phyloP scores from a whole-genome alignment of 345 rosid genomes.

The Acer campestre region DNA sequence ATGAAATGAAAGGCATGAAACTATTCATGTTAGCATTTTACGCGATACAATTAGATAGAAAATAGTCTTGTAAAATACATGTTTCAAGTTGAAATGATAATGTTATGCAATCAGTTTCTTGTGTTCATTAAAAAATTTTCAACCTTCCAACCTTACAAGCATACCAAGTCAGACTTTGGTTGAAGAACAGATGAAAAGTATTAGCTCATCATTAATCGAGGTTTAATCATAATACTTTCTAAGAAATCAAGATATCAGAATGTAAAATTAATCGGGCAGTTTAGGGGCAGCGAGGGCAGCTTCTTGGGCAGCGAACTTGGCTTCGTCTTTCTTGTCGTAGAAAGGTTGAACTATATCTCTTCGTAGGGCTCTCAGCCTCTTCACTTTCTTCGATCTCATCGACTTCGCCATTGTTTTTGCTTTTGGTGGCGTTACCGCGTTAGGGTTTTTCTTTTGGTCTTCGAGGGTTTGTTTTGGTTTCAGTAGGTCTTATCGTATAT shows the following conservation, averaged over 20 bases:
- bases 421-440: not conserved
- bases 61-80: not conserved
- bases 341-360: constrained; percentile 75
- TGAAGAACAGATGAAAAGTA: not conserved
- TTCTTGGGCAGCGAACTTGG: constrained; percentile 75
- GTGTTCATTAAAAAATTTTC: not conserved
- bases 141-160: not conserved
- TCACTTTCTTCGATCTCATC: constrained; percentile 86
- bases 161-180: not conserved
- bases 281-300: constrained; percentile 94
- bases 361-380: constrained; percentile 90
- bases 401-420: constrained; percentile 73
- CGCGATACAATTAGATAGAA: not conserved
- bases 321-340: constrained; percentile 72
- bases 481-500: not conserved
- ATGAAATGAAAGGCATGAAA: not conserved
- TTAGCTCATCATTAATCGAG: not conserved
- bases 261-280: constrained; percentile 32
- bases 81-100: no score
- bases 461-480: not conserved
- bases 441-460: not conserved
- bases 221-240: not conserved
- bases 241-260: not conserved
- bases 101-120: not conserved
- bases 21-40: not conserved